Evolutionary conservation across 106 monocot genomes (phyloP), one percentile per base, ranked within the genome.

Genomic region (Apostasia shenzhenica): DNA sequence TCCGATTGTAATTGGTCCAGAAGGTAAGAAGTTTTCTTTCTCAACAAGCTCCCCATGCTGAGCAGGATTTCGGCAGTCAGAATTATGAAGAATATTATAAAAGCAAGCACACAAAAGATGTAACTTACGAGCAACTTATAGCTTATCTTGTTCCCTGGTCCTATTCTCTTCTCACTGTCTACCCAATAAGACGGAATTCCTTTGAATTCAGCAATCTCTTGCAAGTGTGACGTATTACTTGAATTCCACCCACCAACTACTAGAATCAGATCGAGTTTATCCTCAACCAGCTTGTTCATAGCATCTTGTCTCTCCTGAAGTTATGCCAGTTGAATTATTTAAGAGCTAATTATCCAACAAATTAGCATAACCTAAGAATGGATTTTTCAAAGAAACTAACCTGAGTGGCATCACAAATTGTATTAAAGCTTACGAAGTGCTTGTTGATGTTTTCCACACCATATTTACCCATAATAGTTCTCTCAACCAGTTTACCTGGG

Each of bases 191-290:
- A 87, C 57, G 97, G 92, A 59, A 99, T 99, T 7, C 89, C 82
- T 11, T 70, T 75, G 53, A 87, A 57, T 70, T 92, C 97, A 8
- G 88, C 92, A 79, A 99, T 99, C 87, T 99, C 97, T 83, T 99
- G 97, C 55, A 99, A 69, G 75, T 99, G 97, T 46, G 97, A 99
- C 12, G 97, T 99, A 68, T 99, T 99, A 55, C 89, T 92, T 41
- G 97, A 99, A 68, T 99, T 92, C 97, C 97, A 99, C 81, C 97
- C 97, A 75, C 97, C 97, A 77, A 99, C 77, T 6, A 99, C 97
- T 45, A 99, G 67, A 14, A 99, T 87, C 12, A 99, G 89, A 73
- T 99, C 97, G 58, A 99, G 45, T 73, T 99, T 92, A 67, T 89
- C 85, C 47, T 99, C 65, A 69, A 99, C 97, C n/a, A 99, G 87